Conservation (phyloP, 306 rosid genomes). For the Trichosanthes cucumerina region DNA sequence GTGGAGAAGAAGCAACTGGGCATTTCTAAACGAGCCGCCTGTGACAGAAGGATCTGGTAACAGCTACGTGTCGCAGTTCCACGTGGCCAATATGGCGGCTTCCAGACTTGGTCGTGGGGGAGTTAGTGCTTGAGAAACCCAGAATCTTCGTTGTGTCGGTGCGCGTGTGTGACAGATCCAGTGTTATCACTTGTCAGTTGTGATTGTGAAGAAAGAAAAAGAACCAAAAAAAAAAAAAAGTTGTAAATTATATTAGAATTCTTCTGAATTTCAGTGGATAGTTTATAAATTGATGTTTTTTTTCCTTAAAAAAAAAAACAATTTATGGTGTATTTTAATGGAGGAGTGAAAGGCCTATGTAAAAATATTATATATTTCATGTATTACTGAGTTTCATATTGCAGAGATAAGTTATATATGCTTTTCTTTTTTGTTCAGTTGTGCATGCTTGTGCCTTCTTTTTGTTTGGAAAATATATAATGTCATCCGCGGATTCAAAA, state of each 20-base stretch:
- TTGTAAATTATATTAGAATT: not conserved
- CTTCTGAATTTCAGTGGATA: not conserved
- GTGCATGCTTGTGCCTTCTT: no score
- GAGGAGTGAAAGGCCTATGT: not conserved
- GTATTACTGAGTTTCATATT: not conserved
- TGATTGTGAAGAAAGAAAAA: not conserved
- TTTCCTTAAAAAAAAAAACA: not conserved
- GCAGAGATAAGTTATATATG: not conserved
- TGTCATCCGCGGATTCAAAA: no score
- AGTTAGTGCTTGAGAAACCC: conserved; percentile 17
- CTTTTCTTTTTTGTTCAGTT: no score
- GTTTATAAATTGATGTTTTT: not conserved
- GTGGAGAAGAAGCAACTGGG: conserved; percentile 89
- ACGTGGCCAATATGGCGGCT: conserved; percentile 30
- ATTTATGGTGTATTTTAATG: not conserved
- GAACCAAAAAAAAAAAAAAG: no score
- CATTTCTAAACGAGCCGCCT: conserved; percentile 84
- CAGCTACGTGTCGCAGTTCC: conserved; percentile 46
- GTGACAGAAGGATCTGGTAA: conserved; percentile 33
- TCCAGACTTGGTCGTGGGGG: conserved; percentile 17
- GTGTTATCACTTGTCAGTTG: no score
- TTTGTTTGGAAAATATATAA: no score
- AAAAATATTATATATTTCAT: no score
- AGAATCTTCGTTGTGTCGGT: not conserved
- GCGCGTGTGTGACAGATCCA: not conserved